Conservation (phyloP, 116 monocot species). For the Trichopus zeylanicus region DNA sequence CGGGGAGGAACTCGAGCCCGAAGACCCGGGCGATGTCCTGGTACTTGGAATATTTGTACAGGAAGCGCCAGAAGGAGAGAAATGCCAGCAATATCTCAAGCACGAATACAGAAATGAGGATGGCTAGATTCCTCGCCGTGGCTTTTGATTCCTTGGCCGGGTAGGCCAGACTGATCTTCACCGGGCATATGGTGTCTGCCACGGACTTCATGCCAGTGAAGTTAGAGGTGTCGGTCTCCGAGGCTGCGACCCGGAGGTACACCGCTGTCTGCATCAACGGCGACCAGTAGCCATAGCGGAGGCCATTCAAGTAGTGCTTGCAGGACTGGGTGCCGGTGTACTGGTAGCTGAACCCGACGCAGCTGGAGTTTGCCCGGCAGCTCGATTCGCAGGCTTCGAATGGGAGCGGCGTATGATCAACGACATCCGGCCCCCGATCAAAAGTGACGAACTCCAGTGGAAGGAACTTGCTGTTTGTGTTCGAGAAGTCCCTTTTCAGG, state of each 20-base stretch:
- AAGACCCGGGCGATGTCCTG: constrained; percentile 64
- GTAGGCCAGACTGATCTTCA: constrained; percentile 17
- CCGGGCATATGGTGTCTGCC: constrained; percentile 54
- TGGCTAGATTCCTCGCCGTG: constrained; percentile 28
- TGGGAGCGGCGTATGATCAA: constrained; percentile 3
- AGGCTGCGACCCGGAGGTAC: constrained; percentile 33
- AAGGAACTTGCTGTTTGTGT: constrained; percentile 25
- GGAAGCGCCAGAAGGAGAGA: constrained; percentile 59
- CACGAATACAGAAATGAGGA: constrained; percentile 35
- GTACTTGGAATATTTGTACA: constrained; percentile 62
- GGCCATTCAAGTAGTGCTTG: constrained; percentile 10
- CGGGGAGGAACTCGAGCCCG: constrained; percentile 55
- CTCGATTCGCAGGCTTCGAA: constrained; percentile 13
- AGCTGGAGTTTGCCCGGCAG: constrained; percentile 33
- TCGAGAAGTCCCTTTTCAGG: constrained; percentile 3
- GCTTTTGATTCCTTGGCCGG: constrained; percentile 24
- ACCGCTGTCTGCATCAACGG: constrained; percentile 20
- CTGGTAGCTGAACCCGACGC: constrained; percentile 48
- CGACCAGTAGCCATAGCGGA: constrained; percentile 46
- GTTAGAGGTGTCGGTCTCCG: constrained; percentile 14
- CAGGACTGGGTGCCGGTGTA: constrained; percentile 24
- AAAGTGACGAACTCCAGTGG: constrained; percentile 40
- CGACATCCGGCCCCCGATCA: not conserved
- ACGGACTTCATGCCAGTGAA: constrained; percentile 46
- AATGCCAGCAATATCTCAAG: constrained; percentile 51